Conservation (phyloP, 768 basidiomycete species). For the Agaricus sinodeliciosus region DNA sequence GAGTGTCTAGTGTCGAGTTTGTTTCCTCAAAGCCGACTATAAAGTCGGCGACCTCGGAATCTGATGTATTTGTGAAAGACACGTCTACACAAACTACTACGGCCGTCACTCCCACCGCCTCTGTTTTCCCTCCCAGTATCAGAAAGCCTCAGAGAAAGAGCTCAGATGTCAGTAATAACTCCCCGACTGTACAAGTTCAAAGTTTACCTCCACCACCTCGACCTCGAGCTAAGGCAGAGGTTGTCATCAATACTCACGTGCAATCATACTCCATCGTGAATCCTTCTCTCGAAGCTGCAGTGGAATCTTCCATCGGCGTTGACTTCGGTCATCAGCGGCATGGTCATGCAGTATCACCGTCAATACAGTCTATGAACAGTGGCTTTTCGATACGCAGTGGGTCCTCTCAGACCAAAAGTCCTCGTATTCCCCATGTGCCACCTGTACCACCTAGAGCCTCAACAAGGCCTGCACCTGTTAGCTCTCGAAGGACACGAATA, state of each 20-base stretch:
- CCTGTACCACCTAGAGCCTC: neutral
- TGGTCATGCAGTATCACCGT: neutral
- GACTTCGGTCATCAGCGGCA: conserved; percentile 6
- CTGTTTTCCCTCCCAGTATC: conserved; percentile 1
- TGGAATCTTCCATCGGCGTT: neutral
- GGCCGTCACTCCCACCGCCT: conserved; percentile 16
- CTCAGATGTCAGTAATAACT: neutral
- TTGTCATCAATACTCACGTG: conserved; percentile 12
- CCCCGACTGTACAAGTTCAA: conserved; percentile 23
- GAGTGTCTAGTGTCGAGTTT: neutral
- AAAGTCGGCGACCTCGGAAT: conserved; percentile 5
- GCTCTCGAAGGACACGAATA: conserved; percentile 8
- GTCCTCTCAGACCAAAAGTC: neutral
- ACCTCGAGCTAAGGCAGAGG: conserved; percentile 24
- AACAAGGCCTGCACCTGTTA: conserved; percentile 6
- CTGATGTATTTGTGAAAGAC: neutral
- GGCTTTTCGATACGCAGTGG: neutral
- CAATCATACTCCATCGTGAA: neutral
- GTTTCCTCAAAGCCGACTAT: conserved; percentile 4
- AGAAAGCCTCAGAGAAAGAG: neutral
- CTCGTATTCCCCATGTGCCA: conserved; percentile 29
- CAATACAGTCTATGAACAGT: conserved; percentile 1
- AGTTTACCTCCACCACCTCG: conserved; percentile 56
- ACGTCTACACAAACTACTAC: conserved; percentile 5
- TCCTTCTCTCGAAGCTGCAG: neutral